phyloP scores from a whole-genome alignment of 805 yeast species.

The Lachancea fermentati region DNA sequence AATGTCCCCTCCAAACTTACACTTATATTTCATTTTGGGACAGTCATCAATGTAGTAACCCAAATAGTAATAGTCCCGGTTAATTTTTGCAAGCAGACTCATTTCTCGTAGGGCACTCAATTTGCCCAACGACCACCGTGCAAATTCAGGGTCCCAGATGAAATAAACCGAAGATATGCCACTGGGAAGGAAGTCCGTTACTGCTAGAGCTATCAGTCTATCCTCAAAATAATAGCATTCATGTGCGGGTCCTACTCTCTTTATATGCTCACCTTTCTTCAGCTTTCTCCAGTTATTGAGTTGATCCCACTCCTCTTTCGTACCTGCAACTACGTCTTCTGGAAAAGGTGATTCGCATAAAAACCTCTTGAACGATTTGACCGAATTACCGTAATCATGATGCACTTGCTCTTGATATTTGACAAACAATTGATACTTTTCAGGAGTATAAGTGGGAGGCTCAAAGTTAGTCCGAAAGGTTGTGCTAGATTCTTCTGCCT shows the following conservation, averaged over 20 bases:
- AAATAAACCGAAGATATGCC: conserved; percentile 82
- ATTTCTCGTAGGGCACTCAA: conserved; percentile 71
- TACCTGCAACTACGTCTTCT: conserved; percentile 19
- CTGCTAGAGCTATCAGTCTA: conserved; percentile 66
- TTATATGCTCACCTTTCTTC: conserved; percentile 16
- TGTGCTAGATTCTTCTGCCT: conserved; percentile 32
- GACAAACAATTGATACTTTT: conserved; percentile 56
- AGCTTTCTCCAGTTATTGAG: conserved; percentile 35
- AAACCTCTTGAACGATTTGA: conserved; percentile 52
- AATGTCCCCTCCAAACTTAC: conserved; percentile 69
- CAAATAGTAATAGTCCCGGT: conserved; percentile 52
- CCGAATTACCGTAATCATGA: conserved; percentile 48
- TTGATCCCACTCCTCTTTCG: conserved; percentile 24
- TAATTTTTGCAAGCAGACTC: conserved; percentile 40
- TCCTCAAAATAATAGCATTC: conserved; percentile 68
- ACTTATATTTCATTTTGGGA: conserved; percentile 76
- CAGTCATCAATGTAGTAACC: conserved; percentile 82
- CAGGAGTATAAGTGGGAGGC: conserved; percentile 45
- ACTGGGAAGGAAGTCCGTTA: conserved; percentile 68
- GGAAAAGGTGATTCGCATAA: conserved; percentile 65
- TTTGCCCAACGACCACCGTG: conserved; percentile 67
- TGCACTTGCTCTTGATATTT: conserved; percentile 72
- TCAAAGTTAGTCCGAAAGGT: conserved; percentile 44
- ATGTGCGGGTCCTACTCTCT: conserved; percentile 58
- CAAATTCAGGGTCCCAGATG: conserved; percentile 80